These are phyloP conservation scores for Colletotrichum caudatum DNA, from an alignment of 2,329 filamentous ascomycete genomes.

Conservation along the genomic window DNA sequence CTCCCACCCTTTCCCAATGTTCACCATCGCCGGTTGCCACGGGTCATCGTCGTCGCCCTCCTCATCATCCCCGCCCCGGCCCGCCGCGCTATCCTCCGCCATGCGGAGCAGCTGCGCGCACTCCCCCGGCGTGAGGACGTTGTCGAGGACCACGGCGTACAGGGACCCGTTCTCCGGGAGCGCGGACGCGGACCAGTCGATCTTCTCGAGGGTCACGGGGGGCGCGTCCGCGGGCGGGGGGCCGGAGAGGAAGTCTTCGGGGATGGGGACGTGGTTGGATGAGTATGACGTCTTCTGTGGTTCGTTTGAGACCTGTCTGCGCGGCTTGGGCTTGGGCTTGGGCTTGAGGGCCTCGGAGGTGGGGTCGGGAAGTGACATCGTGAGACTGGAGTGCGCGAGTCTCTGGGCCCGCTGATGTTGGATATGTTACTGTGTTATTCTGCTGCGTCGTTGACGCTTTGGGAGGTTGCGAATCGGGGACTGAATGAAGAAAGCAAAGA, in stretches of 20 bases:
- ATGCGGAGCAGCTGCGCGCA: conserved; percentile 66
- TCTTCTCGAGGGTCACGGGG: conserved; percentile 56
- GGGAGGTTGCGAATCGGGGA: background rate
- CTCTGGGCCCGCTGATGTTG: background rate
- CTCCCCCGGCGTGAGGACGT: conserved; percentile 67
- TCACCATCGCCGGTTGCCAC: conserved; percentile 79
- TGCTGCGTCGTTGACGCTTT: background rate
- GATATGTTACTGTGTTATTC: background rate
- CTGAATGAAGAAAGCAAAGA: background rate
- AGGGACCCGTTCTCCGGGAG: conserved; percentile 64
- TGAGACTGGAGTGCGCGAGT: background rate
- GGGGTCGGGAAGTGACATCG: conserved; percentile 1
- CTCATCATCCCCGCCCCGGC: conserved; percentile 43
- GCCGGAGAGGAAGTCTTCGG: conserved; percentile 58
- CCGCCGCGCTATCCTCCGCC: conserved; percentile 65
- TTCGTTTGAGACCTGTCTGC: conserved; percentile 1
- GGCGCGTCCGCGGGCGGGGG: conserved; percentile 50
- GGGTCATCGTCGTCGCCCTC: conserved; percentile 47
- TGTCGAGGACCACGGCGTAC: conserved; percentile 71
- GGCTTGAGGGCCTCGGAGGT: background rate
- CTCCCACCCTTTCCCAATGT: conserved; percentile 72
- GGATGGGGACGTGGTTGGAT: conserved; percentile 51
- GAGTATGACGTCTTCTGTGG: conserved; percentile 46
- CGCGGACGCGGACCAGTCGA: conserved; percentile 64
- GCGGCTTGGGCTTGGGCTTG: conserved; percentile 15